Conservation (phyloP, 1,139 yeast genomes). For the Taiozyma sp. region DNA sequence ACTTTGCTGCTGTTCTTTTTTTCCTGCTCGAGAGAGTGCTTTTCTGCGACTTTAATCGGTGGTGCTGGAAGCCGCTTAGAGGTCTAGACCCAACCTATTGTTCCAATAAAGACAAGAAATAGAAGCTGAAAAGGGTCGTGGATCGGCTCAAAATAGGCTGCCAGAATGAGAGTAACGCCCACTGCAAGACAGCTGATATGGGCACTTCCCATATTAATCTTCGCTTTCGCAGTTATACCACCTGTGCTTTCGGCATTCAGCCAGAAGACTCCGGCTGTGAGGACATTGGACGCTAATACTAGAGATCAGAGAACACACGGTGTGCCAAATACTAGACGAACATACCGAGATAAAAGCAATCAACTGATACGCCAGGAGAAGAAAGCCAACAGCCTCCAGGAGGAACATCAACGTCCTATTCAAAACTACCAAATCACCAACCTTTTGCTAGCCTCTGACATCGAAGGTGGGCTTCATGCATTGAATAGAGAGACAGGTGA, state of each 20-base stretch:
- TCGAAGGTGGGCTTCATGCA: constrained; percentile 88
- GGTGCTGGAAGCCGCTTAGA: background rate
- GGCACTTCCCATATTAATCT: background rate
- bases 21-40: background rate
- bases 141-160: background rate
- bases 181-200: background rate
- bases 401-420: constrained; percentile 5
- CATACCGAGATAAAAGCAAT: background rate
- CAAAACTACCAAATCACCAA: constrained; percentile 16
- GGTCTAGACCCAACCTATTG: background rate
- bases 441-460: constrained; percentile 65
- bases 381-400: background rate
- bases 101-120: background rate
- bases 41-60: background rate
- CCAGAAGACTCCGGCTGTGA: background rate
- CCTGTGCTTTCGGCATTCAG: constrained; percentile 1
- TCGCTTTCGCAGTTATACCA: background rate
- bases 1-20: background rate
- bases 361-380: background rate
- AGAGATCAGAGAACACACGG: background rate
- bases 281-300: background rate
- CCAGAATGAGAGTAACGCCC: background rate
- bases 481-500: constrained; percentile 75
- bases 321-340: background rate
- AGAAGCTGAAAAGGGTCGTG: background rate